Evolutionary conservation across 306 rosid species (phyloP), one percentile per base, ranked within the genome.

Genomic region (Sicyos baderoa): DNA sequence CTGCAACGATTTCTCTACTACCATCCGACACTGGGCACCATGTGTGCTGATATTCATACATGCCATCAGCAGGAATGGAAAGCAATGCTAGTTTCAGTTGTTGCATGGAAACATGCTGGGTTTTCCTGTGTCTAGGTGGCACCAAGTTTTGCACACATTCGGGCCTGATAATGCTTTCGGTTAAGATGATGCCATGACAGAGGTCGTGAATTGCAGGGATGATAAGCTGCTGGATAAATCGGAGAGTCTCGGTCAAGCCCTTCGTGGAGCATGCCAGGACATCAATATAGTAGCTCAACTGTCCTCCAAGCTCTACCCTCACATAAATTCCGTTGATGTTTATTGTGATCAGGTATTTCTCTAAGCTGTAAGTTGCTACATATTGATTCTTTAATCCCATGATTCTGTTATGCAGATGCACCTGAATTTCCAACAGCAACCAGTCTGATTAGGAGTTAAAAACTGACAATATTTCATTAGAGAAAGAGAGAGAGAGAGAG

Each of bases 21-120:
- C 86, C 80, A 58, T 93, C 99, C 8, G 69, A 66, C 35, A 90
- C 91, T 4, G 81, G 75, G 61, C 79, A 80, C 99, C 96, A 93
- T 14, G 96, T 93, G 84, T 88, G 97, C 78, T 93, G 97, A 85
- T 93, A 90, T 72, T 90, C 99, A 76, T 88, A 93, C 97, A 93
- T 93, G 75, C 89, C 73, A 15, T 93, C 99, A 32, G 96, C 99
- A 22, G 96, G 90, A 76, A 90, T 88, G 13, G 97, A 88, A 44
- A 88, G 90, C 14, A 93, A 70, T 17, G 99, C 97, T 40, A 77
- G 83, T 83, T 90, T 93, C 84, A 93, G 79, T 76, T 75, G 87
- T 52, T 82, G 94, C 63, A 93, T 32, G 10, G 97, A 80, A 54
- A 79, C 89, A 50, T 64, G 77, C 59, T 93, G 97, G 54, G 86